Percentiles rank a stretch among this genome's conserved stretches.
These are phyloP conservation scores for Saccharomyces eubayanus DNA, from an alignment of 805 yeast genomes.

Conservation along the genomic window DNA sequence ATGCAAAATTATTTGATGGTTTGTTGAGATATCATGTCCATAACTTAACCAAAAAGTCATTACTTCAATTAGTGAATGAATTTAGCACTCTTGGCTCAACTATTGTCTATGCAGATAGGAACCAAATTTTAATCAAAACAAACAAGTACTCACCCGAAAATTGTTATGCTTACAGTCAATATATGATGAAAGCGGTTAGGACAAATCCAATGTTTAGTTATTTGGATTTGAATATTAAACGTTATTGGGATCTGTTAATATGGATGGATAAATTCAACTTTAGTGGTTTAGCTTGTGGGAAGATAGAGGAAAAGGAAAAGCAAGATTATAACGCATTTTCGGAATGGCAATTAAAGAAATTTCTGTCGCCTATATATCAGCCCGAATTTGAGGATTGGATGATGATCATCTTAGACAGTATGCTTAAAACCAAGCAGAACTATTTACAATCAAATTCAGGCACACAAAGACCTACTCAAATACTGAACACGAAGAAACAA, in stretches of 20 bases:
- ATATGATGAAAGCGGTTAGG: slow-evolving; percentile 67
- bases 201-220: slow-evolving; percentile 75
- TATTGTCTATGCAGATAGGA: slow-evolving; percentile 72
- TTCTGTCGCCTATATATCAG: slow-evolving; percentile 65
- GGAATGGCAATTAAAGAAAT: slow-evolving; percentile 73
- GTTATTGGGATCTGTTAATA: slow-evolving; percentile 85
- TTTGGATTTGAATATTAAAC: slow-evolving; percentile 62
- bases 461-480: slow-evolving; percentile 62
- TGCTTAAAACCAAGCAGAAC: slow-evolving; percentile 45
- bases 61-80: slow-evolving; percentile 70
- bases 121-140: slow-evolving; percentile 64
- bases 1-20: slow-evolving; percentile 67
- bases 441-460: slow-evolving; percentile 29
- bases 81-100: slow-evolving; percentile 71
- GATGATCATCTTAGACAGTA: slow-evolving; percentile 60
- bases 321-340: slow-evolving; percentile 39
- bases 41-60: slow-evolving; percentile 72
- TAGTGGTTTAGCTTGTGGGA: slow-evolving; percentile 56
- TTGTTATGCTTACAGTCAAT: slow-evolving; percentile 86
- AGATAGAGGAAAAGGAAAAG: slow-evolving; percentile 31
- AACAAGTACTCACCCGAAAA: slow-evolving; percentile 71
- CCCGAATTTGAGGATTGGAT: slow-evolving; percentile 87
- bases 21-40: slow-evolving; percentile 80
- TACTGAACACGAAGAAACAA: slow-evolving; percentile 39
- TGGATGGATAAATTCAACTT: slow-evolving; percentile 93